phyloP scores from a whole-genome alignment of 805 yeast genomes.

The Debaryomyces prosopidis region DNA sequence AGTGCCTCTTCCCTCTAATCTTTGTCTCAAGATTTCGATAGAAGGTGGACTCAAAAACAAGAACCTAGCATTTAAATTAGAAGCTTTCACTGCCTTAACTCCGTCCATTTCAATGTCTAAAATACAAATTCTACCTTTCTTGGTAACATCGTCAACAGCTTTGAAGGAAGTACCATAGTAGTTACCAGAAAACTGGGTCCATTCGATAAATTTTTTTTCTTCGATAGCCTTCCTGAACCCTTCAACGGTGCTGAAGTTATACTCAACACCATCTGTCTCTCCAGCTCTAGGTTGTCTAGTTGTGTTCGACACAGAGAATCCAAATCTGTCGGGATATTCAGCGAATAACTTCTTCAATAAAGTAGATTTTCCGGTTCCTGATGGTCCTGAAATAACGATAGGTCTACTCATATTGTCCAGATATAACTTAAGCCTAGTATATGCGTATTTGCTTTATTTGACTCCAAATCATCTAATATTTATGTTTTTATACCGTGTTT shows the following conservation, averaged over 20 bases:
- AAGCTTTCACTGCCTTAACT: conserved; percentile 84
- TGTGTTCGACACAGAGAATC: conserved; percentile 91
- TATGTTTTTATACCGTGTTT: too few species aligned
- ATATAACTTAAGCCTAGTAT: too few species aligned
- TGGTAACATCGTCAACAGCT: conserved; percentile 74
- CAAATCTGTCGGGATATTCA: conserved; percentile 87
- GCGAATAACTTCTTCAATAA: conserved; percentile 84
- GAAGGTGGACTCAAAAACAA: conserved; percentile 93
- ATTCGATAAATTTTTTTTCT: conserved; percentile 81
- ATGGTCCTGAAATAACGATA: conserved; percentile 94
- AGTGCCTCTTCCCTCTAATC: conserved; percentile 90
- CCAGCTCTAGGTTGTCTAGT: conserved; percentile 92
- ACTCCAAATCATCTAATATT: too few species aligned
- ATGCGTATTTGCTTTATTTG: too few species aligned
- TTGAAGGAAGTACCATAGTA: conserved; percentile 92
- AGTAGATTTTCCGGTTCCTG: conserved; percentile 96
- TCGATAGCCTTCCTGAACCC: conserved; percentile 76
- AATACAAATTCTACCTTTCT: conserved; percentile 74
- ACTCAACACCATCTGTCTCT: conserved; percentile 85
- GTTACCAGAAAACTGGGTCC: conserved; percentile 98
- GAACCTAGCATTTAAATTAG: conserved; percentile 80
- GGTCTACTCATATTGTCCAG: conserved; percentile 55
- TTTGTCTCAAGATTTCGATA: conserved; percentile 67
- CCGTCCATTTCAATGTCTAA: conserved; percentile 99
- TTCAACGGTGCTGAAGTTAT: conserved; percentile 81